Evolutionary conservation across 2,329 filamentous ascomycete species (phyloP), one percentile per base, ranked within the genome.

Genomic region (Ophiostoma ulmi): DNA sequence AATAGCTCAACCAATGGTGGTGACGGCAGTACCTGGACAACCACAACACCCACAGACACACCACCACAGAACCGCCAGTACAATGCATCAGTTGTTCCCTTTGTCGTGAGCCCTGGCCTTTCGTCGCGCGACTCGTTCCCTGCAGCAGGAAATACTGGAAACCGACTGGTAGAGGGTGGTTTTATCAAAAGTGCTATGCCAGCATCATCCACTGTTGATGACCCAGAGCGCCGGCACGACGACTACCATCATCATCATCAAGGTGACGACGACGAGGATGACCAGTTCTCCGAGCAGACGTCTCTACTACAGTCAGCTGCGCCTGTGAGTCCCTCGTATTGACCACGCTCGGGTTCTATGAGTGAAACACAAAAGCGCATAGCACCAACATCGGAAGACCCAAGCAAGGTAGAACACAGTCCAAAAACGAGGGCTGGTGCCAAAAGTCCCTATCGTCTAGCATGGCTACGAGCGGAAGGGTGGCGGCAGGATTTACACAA

Each of bases 401-500:
- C 5, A 8, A 26, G 8, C 8, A 22, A 22, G 52, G 5, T 5
- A 17, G 22, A 63, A 11, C 35, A 14, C 26, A 10, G n/a, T 7
- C 11, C 58, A 35, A 63, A 17, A 20, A 5, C 55, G 55, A 61
- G 58, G 5, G 14, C 58, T 26, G 44, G 39, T 8, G 36, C 20
- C 8, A 48, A 26, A 13, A 68, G 67, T 39, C 72, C 77, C 0
- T 78, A 74, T 66, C 76, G 80, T 11, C 74, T 80, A 26, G 77
- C 80, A 2, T 81, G 80, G 79, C 71, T 80, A 52, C 80, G 76
- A 70, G 77, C 77, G 2, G 76, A 80, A 70, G 80, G 80, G 1
- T 81, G 80, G 80, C 76, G 79, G 26, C 76, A 76, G 52, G 75
- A 76, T 68, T 71, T 81, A 36, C 74, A 75, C 5, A 76, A 74